Conservation (phyloP, 2,329 filamentous ascomycete species). For the Aspergillus sp. region DNA sequence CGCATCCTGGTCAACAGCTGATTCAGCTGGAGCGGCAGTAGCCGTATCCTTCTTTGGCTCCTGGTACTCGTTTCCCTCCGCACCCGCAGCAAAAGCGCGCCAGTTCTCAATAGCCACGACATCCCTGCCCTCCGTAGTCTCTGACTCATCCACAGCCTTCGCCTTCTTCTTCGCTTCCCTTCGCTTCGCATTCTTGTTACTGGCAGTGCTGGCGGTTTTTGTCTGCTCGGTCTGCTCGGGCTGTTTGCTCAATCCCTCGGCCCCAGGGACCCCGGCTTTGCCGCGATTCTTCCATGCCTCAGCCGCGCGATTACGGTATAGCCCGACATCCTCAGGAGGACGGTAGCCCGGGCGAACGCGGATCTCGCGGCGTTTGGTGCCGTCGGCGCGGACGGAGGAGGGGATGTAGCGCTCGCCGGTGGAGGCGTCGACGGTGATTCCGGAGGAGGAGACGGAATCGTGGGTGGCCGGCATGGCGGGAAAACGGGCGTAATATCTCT, state of each 20-base stretch:
- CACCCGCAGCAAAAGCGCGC: constrained; percentile 16
- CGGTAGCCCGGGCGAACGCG: constrained; percentile 87
- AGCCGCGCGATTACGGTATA: constrained; percentile 89
- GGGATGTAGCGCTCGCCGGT: constrained; percentile 85
- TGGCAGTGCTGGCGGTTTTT: constrained; percentile 45
- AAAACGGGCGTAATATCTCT: too few relatives aligned
- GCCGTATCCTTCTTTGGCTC: constrained; percentile 16
- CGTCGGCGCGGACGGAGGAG: constrained; percentile 74
- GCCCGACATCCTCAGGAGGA: constrained; percentile 87
- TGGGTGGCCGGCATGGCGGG: constrained; percentile 44
- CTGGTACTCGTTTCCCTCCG: constrained; percentile 18
- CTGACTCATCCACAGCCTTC: constrained; percentile 44
- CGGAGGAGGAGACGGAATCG: constrained; percentile 36
- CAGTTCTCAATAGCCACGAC: constrained; percentile 23
- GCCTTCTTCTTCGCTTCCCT: constrained; percentile 57
- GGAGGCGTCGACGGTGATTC: constrained; percentile 65
- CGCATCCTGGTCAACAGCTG: constrained; percentile 54
- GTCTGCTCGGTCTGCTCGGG: constrained; percentile 41
- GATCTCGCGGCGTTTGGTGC: constrained; percentile 86
- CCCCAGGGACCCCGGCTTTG: constrained; percentile 64
- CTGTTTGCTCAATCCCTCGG: constrained; percentile 46
- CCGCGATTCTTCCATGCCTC: constrained; percentile 72
- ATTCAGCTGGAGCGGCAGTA: constrained; percentile 10
- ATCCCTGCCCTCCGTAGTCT: constrained; percentile 12
- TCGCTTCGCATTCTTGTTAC: constrained; percentile 80